Base-by-base conservation (phyloP, 192 early-diverging fungal genomes). In the Coemansia sp. region DNA sequence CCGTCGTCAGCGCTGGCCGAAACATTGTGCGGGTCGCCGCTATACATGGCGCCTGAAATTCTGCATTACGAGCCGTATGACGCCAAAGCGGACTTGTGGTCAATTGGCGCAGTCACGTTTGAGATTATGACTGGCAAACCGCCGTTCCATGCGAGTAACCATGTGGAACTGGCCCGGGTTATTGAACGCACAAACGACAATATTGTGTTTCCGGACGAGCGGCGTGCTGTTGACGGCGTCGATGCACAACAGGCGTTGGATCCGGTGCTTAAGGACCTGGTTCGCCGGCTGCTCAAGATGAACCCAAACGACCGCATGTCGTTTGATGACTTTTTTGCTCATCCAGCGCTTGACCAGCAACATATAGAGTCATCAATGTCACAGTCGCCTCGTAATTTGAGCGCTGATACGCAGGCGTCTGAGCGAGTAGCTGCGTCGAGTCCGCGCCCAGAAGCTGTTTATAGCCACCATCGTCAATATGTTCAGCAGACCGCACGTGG, bases 41-140 rank as follows among this genome's bases (percentile, higher is more conserved):
- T 98, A 11, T 97, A 97, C 71, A 97, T 97, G 94, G 91, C 88
- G 1, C 92, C 92, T 1, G 92, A 94, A 64, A 93, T 94, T 32
- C 72, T 94, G 24, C 84, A 89, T 15, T 93, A 93, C 37, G 90
- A 99, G 74, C 93, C 89, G 43, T 99, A 98, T 70, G 92, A 94
- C 27, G 93, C 95, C 24, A 93, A 93, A 67, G 95, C 94, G 0
- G 97, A 99, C 77, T 69, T 99, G 21, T 99, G 97, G 97, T 93
- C 90, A 58, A 89, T 98, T 5, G 97, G 97, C 11, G 90, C 93
- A 2, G 94, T 99, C 19, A 67, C 94, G 2, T 99, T 94, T 73
- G 96, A 98, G 72, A 94, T 97, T 90, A 84, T 93, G 48, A 86
- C 89, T 3, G 96, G 96, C 11, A 85, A 86, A 29, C 92, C 93